Percentiles rank a stretch among this genome's conserved stretches.
These are phyloP conservation scores for Boletellus ananas DNA, from an alignment of 768 basidiomycete species.

Conservation along the genomic window DNA sequence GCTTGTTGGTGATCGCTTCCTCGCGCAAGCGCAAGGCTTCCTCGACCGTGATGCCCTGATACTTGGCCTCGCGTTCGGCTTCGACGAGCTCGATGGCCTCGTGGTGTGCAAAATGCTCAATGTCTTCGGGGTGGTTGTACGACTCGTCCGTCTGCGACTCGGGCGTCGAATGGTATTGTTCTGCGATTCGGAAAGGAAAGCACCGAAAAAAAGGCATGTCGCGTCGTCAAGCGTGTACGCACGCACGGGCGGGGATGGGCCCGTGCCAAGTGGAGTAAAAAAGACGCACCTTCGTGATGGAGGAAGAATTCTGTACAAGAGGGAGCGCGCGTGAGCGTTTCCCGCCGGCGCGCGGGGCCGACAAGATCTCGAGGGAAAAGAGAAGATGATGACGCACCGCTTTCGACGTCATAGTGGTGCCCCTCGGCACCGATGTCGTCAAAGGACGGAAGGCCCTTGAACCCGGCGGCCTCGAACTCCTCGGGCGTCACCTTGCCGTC, in stretches of 20 bases:
- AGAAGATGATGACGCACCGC: slow-evolving; percentile 53
- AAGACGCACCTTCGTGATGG: slow-evolving; percentile 84
- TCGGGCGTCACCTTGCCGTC: slow-evolving; percentile 68
- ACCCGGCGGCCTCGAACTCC: slow-evolving; percentile 70
- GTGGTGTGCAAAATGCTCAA: slow-evolving; percentile 90
- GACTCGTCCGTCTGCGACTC: slow-evolving; percentile 97
- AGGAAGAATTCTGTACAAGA: slow-evolving; percentile 75
- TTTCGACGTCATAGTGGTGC: slow-evolving; percentile 90
- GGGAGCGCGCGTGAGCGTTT: not conserved
- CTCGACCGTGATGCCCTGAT: slow-evolving; percentile 75
- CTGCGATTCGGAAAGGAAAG: slow-evolving; percentile 32
- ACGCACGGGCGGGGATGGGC: not conserved
- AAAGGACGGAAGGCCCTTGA: slow-evolving; percentile 78
- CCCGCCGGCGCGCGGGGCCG: not conserved
- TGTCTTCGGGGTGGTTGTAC: slow-evolving; percentile 89
- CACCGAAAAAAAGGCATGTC: not conserved
- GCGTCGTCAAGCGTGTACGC: not conserved
- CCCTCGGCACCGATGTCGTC: slow-evolving; percentile 83
- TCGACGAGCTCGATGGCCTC: slow-evolving; percentile 81
- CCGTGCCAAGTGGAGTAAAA: too few relatives aligned
- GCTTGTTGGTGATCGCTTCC: slow-evolving; percentile 7
- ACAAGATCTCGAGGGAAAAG: not conserved
- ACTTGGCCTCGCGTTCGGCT: slow-evolving; percentile 78
- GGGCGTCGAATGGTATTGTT: slow-evolving; percentile 91
- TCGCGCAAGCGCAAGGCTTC: slow-evolving; percentile 61